These are phyloP conservation scores for Trichoderma polysporum DNA, from an alignment of 2,329 filamentous ascomycete species.

Conservation along the genomic window DNA sequence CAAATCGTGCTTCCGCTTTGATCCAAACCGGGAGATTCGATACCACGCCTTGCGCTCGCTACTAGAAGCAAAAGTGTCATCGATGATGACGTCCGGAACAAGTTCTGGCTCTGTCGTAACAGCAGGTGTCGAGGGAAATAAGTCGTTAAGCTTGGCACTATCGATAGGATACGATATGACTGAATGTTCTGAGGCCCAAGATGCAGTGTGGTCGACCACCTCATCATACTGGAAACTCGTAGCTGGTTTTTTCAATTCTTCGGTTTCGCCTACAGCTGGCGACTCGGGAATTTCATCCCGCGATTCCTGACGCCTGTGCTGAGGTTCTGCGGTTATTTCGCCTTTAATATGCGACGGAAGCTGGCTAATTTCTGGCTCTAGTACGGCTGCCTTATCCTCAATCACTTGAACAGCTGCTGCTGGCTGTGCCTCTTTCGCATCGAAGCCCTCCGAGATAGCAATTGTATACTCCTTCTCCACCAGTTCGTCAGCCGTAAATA, in stretches of 20 bases:
- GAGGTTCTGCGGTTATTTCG: neutral
- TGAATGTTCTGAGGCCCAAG: constrained; percentile 15
- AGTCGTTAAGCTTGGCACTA: constrained; percentile 33
- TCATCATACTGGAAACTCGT: neutral
- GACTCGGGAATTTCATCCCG: neutral
- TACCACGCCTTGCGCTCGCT: constrained; percentile 66
- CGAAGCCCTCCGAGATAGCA: constrained; percentile 25
- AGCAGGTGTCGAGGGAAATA: constrained; percentile 33
- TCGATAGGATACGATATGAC: constrained; percentile 34
- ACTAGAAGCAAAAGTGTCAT: constrained; percentile 53
- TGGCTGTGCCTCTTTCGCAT: neutral
- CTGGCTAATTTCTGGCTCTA: neutral
- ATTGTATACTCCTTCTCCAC: constrained; percentile 53
- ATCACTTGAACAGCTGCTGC: neutral
- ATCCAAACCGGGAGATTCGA: constrained; percentile 60
- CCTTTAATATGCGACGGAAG: neutral
- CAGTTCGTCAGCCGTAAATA: constrained; percentile 52
- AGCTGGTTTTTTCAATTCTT: too few species aligned
- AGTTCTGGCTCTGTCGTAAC: constrained; percentile 33
- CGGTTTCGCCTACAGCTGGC: neutral
- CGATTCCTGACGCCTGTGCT: neutral
- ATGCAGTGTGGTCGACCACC: neutral
- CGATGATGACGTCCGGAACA: constrained; percentile 48
- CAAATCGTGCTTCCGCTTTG: constrained; percentile 54
- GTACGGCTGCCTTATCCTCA: neutral